phyloP scores from a whole-genome alignment of 2,329 filamentous ascomycete genomes.

The Aspergillus floridensis region DNA sequence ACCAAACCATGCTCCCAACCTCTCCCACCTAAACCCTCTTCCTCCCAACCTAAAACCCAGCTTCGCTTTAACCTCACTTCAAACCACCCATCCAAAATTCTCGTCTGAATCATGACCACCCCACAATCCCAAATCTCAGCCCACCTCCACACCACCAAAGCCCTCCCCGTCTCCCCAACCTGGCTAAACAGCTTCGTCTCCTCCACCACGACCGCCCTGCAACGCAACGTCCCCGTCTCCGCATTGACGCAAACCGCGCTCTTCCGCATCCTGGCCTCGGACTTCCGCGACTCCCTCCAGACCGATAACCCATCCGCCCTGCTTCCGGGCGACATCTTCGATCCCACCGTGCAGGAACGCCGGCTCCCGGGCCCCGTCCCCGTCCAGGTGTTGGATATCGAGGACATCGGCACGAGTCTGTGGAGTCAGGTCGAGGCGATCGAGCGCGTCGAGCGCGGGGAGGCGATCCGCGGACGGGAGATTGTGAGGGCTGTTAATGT shows the following conservation, averaged over 20 bases:
- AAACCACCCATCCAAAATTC: background rate
- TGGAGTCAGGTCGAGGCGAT: conserved; percentile 85
- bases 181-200: conserved; percentile 66
- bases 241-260: conserved; percentile 76
- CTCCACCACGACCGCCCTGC: conserved; percentile 47
- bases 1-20: background rate
- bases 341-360: conserved; percentile 55
- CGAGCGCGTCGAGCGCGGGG: conserved; percentile 51
- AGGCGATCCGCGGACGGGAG: conserved; percentile 66
- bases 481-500: conserved; percentile 70
- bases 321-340: conserved; percentile 59
- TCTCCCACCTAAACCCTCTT: background rate
- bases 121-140: conserved; percentile 40
- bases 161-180: conserved; percentile 53
- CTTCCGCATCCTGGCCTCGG: conserved; percentile 73
- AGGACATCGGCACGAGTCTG: conserved; percentile 74
- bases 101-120: conserved; percentile 23
- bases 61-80: too few relatives aligned
- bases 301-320: conserved; percentile 45
- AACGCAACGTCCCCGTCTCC: conserved; percentile 60
- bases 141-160: conserved; percentile 57
- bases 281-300: conserved; percentile 64
- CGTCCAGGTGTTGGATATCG: conserved; percentile 81
- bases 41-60: background rate
- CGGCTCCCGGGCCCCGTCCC: conserved; percentile 61